These are phyloP conservation scores for Draba incana DNA, from an alignment of 345 rosid species.

Conservation along the genomic window DNA sequence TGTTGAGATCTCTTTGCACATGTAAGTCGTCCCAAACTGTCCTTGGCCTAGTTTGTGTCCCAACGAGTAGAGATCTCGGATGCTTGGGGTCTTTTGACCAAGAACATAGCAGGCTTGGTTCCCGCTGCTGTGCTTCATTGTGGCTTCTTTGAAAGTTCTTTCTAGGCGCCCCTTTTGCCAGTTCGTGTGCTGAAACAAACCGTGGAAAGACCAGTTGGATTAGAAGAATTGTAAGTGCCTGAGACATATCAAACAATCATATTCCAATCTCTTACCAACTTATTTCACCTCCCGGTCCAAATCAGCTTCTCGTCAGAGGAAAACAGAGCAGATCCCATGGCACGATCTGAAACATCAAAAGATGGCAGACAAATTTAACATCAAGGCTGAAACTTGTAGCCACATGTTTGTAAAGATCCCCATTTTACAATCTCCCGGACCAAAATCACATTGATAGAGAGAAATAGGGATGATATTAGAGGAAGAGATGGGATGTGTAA, in stretches of 20 bases:
- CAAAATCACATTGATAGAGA: conserved; percentile 1
- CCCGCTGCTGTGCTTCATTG: conserved; percentile 75
- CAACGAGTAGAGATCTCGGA: conserved; percentile 77
- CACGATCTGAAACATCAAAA: conserved; percentile 32
- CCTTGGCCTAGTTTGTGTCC: conserved; percentile 96
- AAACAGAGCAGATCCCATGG: conserved; percentile 43
- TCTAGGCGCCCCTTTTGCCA: conserved; percentile 40
- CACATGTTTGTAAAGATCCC: conserved; percentile 7
- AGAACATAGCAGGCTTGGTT: conserved; percentile 74
- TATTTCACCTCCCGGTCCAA: conserved; percentile 41
- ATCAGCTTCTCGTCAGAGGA: conserved; percentile 45
- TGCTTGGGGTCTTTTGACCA: conserved; percentile 87
- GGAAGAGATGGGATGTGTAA: conserved; percentile 25
- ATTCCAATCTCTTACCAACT: conserved; percentile 40
- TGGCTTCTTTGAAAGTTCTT: no score
- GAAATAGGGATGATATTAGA: background rate
- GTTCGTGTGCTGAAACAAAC: conserved; percentile 46
- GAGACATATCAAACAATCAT: conserved; percentile 69
- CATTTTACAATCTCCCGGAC: conserved; percentile 3
- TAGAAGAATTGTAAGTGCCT: conserved; percentile 50
- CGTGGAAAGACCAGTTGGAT: conserved; percentile 48
- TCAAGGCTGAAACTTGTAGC: conserved; percentile 16
- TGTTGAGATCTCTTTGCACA: conserved; percentile 70
- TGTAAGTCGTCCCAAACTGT: conserved; percentile 92
- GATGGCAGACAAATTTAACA: conserved; percentile 2